Evolutionary conservation across 1,284 basidiomycete genomes (phyloP), one percentile per base, ranked within the genome.

Genomic region (Salmacisia buchloeana): DNA sequence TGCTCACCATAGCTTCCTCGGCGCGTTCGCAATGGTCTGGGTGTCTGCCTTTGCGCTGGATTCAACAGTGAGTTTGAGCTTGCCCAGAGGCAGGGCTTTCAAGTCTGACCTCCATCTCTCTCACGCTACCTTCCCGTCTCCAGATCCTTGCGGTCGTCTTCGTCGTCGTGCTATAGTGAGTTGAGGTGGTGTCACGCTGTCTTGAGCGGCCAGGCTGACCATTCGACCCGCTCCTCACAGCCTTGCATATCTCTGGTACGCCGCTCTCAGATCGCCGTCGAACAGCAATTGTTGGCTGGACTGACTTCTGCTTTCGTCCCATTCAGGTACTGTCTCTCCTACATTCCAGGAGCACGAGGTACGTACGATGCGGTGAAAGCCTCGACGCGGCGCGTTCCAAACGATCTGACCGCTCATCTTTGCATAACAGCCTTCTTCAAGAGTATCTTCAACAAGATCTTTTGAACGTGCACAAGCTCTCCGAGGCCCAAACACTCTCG

Each of bases 1-100:
- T 43, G 41, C 23, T 3, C 3, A 2, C 12, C 27, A 29, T n/a
- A 54, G 49, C n/a, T 87, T 96, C 81, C 77, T 96, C 2, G 87
- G 80, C 25, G 66, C 67, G 2, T 74, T 76, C 33, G 59, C 68
- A 46, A 67, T 75, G 68, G 73, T 77, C n/a, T 76, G 74, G 73
- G 66, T 76, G 3, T 67, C 69, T 23, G 74, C 73, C 21, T 76
- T 74, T 68, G 74, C 70, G 9, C 65, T 76, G 23, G 62, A 45
- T 3, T 70, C 63, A 33, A 64, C 72, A 1, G 45, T 72, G 38
- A 66, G 65, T 61, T 6, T 2, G 4, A 9, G 27, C 3, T 13
- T 15, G 41, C 10, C 29, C 12, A 23, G 2, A n/a, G 9, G 18
- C 38, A 35, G 15, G 5, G 36, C 25, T 18, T 5, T 6, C 33